Conservation (phyloP, 2,329 filamentous ascomycete species). For the Septoria petroselini region DNA sequence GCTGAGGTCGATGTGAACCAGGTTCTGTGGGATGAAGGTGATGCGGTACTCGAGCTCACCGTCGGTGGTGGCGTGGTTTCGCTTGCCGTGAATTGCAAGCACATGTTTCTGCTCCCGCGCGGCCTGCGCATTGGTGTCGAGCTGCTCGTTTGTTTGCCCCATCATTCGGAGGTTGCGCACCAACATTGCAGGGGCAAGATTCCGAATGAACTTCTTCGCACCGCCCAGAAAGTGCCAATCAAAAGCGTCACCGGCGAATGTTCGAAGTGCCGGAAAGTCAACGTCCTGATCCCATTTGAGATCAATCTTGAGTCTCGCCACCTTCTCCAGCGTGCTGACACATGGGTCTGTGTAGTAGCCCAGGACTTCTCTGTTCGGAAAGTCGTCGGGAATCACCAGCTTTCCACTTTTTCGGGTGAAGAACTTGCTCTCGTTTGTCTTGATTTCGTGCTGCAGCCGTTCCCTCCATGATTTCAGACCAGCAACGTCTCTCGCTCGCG, state of each 20-base stretch:
- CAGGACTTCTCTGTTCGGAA: constrained; percentile 75
- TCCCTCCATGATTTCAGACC: constrained; percentile 69
- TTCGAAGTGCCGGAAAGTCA: constrained; percentile 64
- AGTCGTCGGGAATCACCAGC: constrained; percentile 71
- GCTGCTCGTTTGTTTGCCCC: constrained; percentile 23
- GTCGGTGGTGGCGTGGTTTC: constrained; percentile 72
- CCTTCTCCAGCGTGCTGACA: constrained; percentile 62
- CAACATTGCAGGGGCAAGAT: constrained; percentile 73
- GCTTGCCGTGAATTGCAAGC: constrained; percentile 62
- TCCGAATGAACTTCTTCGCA: constrained; percentile 78
- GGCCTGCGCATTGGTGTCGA: constrained; percentile 41
- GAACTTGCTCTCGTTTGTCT: constrained; percentile 76
- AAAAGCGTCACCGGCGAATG: constrained; percentile 75
- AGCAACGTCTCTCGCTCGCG: constrained; percentile 53
- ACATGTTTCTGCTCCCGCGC: constrained; percentile 56
- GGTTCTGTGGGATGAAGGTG: constrained; percentile 69
- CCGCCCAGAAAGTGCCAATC: constrained; percentile 79
- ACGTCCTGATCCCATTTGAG: constrained; percentile 63
- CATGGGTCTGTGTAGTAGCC: constrained; percentile 85
- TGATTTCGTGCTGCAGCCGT: constrained; percentile 68
- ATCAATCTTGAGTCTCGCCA: constrained; percentile 54
- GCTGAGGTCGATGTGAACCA: constrained; percentile 74
- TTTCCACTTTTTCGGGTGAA: constrained; percentile 75
- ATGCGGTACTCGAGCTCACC: constrained; percentile 73
- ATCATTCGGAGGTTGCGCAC: constrained; percentile 54